Conservation (phyloP, 164 flowering plant species). For the Echeveria elegans region DNA sequence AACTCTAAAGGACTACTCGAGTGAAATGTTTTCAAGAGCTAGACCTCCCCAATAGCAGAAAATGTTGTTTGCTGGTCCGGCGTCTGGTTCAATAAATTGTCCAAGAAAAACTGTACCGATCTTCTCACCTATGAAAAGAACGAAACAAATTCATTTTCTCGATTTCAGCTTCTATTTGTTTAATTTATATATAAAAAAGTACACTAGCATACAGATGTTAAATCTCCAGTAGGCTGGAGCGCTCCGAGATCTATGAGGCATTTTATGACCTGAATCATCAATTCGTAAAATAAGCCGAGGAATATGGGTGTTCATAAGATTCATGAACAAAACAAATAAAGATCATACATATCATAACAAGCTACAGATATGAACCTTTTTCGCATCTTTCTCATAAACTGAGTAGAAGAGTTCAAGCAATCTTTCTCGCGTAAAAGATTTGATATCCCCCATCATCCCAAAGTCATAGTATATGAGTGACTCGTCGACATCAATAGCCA, state of each 20-base stretch:
- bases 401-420: slow-evolving; percentile 84
- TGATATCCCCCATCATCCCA: slow-evolving; percentile 99
- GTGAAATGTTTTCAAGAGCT: too few species aligned
- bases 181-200: too few species aligned
- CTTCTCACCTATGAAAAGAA: slow-evolving; percentile 63
- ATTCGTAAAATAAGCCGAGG: too few species aligned
- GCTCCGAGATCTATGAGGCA: slow-evolving; percentile 78
- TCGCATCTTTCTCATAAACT: slow-evolving; percentile 88
- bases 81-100: slow-evolving; percentile 61
- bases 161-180: too few species aligned
- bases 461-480: slow-evolving; percentile 88
- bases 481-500: slow-evolving; percentile 83
- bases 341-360: too few species aligned
- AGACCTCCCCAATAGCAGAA: slow-evolving; percentile 93
- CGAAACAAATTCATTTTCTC: too few species aligned
- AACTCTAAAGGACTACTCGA: too few species aligned
- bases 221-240: slow-evolving; percentile 91
- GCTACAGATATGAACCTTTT: slow-evolving; percentile 57
- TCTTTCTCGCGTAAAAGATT: slow-evolving; percentile 69
- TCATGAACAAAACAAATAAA: too few species aligned
- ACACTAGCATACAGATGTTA: slow-evolving; percentile 54
- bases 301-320: too few species aligned
- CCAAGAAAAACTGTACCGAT: slow-evolving; percentile 85
- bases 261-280: slow-evolving; percentile 84
- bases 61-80: slow-evolving; percentile 84